These are phyloP conservation scores for Massarina eburnea DNA, from an alignment of 2,329 filamentous ascomycete species.

Conservation along the genomic window DNA sequence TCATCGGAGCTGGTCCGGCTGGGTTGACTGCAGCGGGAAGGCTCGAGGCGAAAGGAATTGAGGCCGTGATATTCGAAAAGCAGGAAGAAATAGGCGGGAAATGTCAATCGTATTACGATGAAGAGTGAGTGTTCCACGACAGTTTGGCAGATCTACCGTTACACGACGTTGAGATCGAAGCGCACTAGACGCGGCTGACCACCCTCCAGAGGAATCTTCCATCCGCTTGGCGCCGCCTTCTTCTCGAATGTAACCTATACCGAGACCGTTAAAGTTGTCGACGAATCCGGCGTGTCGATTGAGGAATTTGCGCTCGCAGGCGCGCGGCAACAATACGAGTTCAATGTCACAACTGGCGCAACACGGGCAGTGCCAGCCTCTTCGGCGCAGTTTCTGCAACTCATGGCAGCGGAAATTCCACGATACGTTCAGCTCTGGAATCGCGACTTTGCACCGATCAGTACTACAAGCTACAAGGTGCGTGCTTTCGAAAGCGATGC, in stretches of 20 bases:
- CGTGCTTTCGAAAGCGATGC: background rate
- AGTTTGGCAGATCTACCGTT: background rate
- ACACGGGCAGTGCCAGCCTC: constrained; percentile 25
- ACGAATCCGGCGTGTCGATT: constrained; percentile 34
- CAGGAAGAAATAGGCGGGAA: constrained; percentile 40
- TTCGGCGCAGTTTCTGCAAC: constrained; percentile 24
- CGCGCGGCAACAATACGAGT: constrained; percentile 33
- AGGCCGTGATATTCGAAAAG: constrained; percentile 40
- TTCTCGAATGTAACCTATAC: constrained; percentile 41
- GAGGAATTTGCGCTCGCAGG: constrained; percentile 37
- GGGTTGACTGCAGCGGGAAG: constrained; percentile 38
- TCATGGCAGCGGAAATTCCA: constrained; percentile 34
- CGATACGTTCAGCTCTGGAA: constrained; percentile 38
- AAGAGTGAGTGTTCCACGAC: constrained; percentile 35
- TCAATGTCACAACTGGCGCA: constrained; percentile 35
- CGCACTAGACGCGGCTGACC: constrained; percentile 35
- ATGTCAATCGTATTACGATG: constrained; percentile 42
- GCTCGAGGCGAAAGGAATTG: constrained; percentile 38
- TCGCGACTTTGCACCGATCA: constrained; percentile 34
- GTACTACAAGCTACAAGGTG: constrained; percentile 40
- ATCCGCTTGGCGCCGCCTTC: constrained; percentile 43
- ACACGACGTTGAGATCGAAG: constrained; percentile 17
- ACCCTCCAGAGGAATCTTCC: constrained; percentile 41
- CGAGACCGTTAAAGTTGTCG: constrained; percentile 39
- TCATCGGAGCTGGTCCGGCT: constrained; percentile 42